A percentile compares a stretch with the other conserved stretches of the same genome.
Conservation (phyloP, 2,329 filamentous ascomycete species). For the Aurifilum marmelostoma region DNA sequence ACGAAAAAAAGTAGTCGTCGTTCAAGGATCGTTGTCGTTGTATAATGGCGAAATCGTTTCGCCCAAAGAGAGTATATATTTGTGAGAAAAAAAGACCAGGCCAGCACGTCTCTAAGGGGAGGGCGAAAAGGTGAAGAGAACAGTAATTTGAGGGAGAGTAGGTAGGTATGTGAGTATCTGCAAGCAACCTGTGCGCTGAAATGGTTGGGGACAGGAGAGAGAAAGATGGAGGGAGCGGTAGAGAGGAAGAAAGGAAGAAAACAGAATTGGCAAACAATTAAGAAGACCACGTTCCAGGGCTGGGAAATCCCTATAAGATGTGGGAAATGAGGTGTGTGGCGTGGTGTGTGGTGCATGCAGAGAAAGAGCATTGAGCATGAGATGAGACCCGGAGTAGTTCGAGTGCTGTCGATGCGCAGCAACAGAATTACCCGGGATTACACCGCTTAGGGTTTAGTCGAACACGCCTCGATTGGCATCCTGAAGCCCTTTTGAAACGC, state of each 20-base stretch:
- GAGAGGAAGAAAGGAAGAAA: constrained; percentile 30
- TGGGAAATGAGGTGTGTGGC: constrained; percentile 16
- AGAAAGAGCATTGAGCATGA: constrained; percentile 20
- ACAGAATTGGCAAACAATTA: constrained; percentile 27
- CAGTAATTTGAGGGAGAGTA: constrained; percentile 26
- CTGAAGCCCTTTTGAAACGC: constrained; percentile 39
- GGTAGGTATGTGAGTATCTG: constrained; percentile 16
- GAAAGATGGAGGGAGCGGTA: too few relatives aligned
- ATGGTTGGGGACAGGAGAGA: too few relatives aligned
- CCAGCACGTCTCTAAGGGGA: constrained; percentile 14
- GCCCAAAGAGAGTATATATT: constrained; percentile 18
- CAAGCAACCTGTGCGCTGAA: constrained; percentile 35
- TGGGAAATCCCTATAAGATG: constrained; percentile 20
- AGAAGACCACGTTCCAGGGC: constrained; percentile 26
- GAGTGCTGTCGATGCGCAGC: constrained; percentile 24
- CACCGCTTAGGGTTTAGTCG: constrained; percentile 17
- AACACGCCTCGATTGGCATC: constrained; percentile 29
- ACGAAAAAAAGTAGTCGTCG: neutral
- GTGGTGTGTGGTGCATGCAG: constrained; percentile 12
- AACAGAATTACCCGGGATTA: constrained; percentile 20
- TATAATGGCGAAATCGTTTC: constrained; percentile 12
- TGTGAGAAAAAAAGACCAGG: constrained; percentile 25
- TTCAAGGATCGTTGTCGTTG: constrained; percentile 21
- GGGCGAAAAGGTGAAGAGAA: constrained; percentile 14
- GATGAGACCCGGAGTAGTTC: constrained; percentile 12